A percentile compares a stretch with the other conserved stretches of the same genome.
phyloP scores from a whole-genome alignment of 192 early-diverging fungal species.

The Rhizophagus sp. region DNA sequence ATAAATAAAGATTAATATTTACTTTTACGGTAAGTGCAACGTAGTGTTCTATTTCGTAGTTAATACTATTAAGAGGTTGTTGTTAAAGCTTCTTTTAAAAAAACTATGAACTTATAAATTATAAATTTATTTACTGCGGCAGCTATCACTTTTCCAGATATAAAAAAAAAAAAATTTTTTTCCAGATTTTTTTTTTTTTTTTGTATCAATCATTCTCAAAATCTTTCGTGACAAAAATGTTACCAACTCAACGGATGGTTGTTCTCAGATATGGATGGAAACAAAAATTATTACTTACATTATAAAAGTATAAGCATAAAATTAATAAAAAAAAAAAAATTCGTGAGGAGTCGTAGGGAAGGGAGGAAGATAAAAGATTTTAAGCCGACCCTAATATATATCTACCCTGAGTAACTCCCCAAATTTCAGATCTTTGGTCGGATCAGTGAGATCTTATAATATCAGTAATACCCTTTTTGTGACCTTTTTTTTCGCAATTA shows the following conservation, averaged over 20 bases:
- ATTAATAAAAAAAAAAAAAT: slow-evolving; percentile 12
- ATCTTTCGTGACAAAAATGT: neutral
- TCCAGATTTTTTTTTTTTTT: neutral
- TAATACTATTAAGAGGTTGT: neutral
- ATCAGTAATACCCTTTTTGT: neutral
- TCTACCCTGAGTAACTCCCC: neutral
- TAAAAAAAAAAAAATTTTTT: too few relatives aligned
- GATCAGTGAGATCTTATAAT: neutral
- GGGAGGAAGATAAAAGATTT: slow-evolving; percentile 11
- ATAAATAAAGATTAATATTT: neutral
- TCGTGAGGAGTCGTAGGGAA: slow-evolving; percentile 25
- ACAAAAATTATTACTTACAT: slow-evolving; percentile 23
- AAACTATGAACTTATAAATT: neutral
- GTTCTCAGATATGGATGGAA: slow-evolving; percentile 13
- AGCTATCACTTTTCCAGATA: neutral
- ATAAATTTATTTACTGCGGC: neutral
- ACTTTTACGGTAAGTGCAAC: neutral
- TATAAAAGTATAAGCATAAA: slow-evolving; percentile 27
- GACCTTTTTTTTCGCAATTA: neutral
- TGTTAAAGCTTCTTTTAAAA: neutral
- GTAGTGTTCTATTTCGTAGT: neutral
- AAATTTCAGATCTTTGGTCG: slow-evolving; percentile 7
- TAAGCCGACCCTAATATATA: slow-evolving; percentile 19
- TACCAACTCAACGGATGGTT: slow-evolving; percentile 26
- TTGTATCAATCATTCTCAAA: neutral